These are phyloP conservation scores for Panicum virgatum DNA, from an alignment of 202 grass and related monocot species.

Conservation along the genomic window DNA sequence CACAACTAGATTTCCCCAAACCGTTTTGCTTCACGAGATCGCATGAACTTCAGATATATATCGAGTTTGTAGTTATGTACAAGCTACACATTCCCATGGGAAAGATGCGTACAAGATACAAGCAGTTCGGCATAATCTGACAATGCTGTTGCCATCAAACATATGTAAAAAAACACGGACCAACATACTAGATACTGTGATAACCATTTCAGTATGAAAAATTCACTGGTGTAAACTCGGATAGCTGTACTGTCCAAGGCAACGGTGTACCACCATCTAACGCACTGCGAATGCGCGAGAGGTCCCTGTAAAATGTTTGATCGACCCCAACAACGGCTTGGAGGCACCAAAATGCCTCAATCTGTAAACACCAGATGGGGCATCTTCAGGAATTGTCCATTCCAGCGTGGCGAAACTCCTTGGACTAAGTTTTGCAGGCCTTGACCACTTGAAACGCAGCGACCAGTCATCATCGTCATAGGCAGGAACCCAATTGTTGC, in stretches of 20 bases:
- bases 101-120: not conserved
- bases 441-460: constrained; percentile 84
- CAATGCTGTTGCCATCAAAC: constrained; percentile 7
- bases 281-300: constrained; percentile 76
- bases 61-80: constrained; percentile 21
- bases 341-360: constrained; percentile 90
- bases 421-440: constrained; percentile 66
- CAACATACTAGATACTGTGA: not conserved
- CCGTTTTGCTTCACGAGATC: not conserved
- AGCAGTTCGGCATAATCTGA: not conserved
- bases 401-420: constrained; percentile 75
- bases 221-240: not conserved
- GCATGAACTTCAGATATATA: not conserved
- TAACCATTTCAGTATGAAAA: not conserved
- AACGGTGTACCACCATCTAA: constrained; percentile 31
- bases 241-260: constrained; percentile 5
- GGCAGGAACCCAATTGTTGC: constrained; percentile 60
- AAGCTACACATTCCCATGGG: constrained; percentile 2
- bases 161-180: constrained; percentile 12
- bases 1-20: not conserved
- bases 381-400: constrained; percentile 79
- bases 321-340: constrained; percentile 69
- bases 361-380: constrained; percentile 68
- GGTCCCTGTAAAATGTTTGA: constrained; percentile 84
- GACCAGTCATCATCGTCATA: constrained; percentile 95